A percentile compares a stretch with the other conserved stretches of the same genome.
Evolutionary conservation across 129 eudicot genomes (phyloP).

Genomic region (Flaveria bidentis): DNA sequence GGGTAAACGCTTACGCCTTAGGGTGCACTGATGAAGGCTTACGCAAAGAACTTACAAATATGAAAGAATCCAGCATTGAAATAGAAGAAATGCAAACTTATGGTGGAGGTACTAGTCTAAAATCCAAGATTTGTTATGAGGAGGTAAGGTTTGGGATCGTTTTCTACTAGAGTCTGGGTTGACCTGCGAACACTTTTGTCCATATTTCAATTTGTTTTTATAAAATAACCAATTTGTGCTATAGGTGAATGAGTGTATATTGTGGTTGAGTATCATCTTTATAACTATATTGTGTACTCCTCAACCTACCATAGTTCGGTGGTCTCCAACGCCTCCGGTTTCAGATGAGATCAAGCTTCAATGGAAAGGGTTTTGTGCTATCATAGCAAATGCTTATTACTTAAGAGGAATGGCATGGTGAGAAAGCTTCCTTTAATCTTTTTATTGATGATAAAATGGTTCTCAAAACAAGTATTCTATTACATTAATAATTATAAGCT

Average conservation of each 20-base stretch:
- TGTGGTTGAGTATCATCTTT: slow-evolving; percentile 90
- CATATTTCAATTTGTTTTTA: background rate
- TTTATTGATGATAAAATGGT: background rate
- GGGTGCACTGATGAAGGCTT: slow-evolving; percentile 90
- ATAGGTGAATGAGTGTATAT: slow-evolving; percentile 94
- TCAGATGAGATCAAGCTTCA: slow-evolving; percentile 73
- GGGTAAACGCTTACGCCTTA: slow-evolving; percentile 92
- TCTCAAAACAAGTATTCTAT: too few species aligned
- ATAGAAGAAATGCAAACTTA: slow-evolving; percentile 73
- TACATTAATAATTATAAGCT: background rate
- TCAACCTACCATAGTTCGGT: slow-evolving; percentile 89
- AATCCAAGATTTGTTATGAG: slow-evolving; percentile 65
- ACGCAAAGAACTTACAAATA: slow-evolving; percentile 70
- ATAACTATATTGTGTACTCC: slow-evolving; percentile 97
- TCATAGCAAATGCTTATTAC: slow-evolving; percentile 90
- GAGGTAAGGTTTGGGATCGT: slow-evolving; percentile 56
- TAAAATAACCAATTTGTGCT: slow-evolving; percentile 4
- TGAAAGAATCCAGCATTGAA: slow-evolving; percentile 77
- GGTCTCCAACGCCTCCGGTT: slow-evolving; percentile 88
- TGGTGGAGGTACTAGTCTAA: slow-evolving; percentile 73
- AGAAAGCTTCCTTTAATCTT: slow-evolving; percentile 22
- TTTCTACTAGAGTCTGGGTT: background rate
- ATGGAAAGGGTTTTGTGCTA: slow-evolving; percentile 97
- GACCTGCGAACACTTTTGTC: background rate
- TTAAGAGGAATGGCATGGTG: slow-evolving; percentile 99